phyloP scores from a whole-genome alignment of 352 stramenopile species.

The Phytophthora agathidicida region DNA sequence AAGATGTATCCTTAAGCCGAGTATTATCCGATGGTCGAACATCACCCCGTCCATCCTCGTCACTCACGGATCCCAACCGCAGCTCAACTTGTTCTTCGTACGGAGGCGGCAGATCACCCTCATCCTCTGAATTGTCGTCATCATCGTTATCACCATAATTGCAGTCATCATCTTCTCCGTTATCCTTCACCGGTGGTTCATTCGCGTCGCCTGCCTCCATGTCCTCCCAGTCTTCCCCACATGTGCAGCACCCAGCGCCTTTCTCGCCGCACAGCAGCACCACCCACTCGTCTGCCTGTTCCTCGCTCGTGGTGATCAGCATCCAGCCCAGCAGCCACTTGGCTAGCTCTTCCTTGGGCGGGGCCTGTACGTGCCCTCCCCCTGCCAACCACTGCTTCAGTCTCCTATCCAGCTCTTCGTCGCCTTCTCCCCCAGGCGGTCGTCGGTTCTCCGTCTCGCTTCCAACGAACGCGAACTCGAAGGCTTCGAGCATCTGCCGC shows the following conservation, averaged over 20 bases:
- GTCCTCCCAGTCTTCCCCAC: not conserved
- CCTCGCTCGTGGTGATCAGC: slow-evolving; percentile 18
- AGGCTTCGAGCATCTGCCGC: slow-evolving; percentile 48
- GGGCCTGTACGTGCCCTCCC: slow-evolving; percentile 27
- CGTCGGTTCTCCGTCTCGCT: not conserved
- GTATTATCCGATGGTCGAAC: not conserved
- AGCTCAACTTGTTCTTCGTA: slow-evolving; percentile 23
- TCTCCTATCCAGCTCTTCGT: slow-evolving; percentile 19
- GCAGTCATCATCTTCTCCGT: not conserved
- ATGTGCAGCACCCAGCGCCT: slow-evolving; percentile 9
- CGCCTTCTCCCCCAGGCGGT: slow-evolving; percentile 11
- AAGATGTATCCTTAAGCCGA: not conserved
- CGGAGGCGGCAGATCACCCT: slow-evolving; percentile 29
- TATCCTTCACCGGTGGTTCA: slow-evolving; percentile 3
- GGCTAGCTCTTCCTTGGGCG: slow-evolving; percentile 52
- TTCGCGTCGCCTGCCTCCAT: slow-evolving; percentile 11
- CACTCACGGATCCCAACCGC: too few relatives aligned
- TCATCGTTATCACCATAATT: slow-evolving; percentile 6
- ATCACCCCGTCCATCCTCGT: not conserved
- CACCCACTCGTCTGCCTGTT: slow-evolving; percentile 21
- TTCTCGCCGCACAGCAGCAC: slow-evolving; percentile 34
- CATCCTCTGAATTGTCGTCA: slow-evolving; percentile 12
- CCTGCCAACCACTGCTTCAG: slow-evolving; percentile 44
- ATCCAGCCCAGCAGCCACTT: slow-evolving; percentile 67
- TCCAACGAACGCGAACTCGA: slow-evolving; percentile 40